These are phyloP conservation scores for Trypanosoma vivax DNA, from an alignment of 208 protist genomes.

Conservation along the genomic window DNA sequence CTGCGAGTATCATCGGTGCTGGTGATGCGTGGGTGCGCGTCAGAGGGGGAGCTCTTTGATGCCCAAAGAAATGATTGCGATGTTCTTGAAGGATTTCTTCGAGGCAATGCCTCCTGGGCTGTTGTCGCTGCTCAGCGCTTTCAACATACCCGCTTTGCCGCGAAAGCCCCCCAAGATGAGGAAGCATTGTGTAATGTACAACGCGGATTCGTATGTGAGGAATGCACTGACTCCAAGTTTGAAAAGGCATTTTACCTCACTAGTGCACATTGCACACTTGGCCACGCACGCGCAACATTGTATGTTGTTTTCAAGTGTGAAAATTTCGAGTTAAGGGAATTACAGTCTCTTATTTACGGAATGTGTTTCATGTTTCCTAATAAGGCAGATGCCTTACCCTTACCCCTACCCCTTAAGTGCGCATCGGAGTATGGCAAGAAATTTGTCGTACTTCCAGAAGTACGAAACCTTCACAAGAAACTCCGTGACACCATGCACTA, in stretches of 20 bases:
- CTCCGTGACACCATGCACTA: constrained; percentile 54
- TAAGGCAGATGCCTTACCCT: constrained; percentile 52
- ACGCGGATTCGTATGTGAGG: constrained; percentile 32
- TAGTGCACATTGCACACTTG: constrained; percentile 43
- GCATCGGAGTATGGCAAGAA: constrained; percentile 48
- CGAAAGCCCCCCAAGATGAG: neutral
- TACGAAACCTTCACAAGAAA: constrained; percentile 17
- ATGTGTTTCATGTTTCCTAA: constrained; percentile 59
- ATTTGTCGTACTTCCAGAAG: constrained; percentile 22
- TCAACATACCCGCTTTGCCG: constrained; percentile 33
- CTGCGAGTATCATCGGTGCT: constrained; percentile 23
- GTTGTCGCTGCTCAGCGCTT: constrained; percentile 39
- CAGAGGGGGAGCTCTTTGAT: constrained; percentile 34
- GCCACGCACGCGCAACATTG: constrained; percentile 36
- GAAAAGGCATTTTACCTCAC: constrained; percentile 33
- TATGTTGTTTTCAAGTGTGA: constrained; percentile 29
- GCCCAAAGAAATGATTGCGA: constrained; percentile 5
- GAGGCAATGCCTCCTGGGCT: constrained; percentile 25
- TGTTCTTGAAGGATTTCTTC: constrained; percentile 19
- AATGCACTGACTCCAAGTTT: constrained; percentile 21
- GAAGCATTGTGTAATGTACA: constrained; percentile 35
- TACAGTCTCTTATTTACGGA: constrained; percentile 34
- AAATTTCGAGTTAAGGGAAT: constrained; percentile 17
- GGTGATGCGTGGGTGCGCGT: constrained; percentile 37
- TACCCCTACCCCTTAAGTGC: constrained; percentile 54